phyloP scores from a whole-genome alignment of 2,329 filamentous ascomycete species.

The Pseudogymnoascus sp. region DNA sequence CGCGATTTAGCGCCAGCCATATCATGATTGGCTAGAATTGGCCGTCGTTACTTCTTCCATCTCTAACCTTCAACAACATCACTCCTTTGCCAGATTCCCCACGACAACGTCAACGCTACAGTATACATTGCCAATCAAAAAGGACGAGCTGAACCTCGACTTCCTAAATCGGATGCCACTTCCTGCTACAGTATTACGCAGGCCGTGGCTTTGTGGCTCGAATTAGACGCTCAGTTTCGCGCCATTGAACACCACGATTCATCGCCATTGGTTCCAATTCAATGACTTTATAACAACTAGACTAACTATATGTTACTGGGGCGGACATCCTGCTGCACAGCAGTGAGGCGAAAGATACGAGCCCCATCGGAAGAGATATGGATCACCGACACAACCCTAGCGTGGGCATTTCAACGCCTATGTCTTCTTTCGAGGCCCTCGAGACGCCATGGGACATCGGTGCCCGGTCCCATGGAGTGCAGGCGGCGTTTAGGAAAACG shows the following conservation, averaged over 20 bases:
- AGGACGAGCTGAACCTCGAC: background rate
- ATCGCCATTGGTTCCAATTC: background rate
- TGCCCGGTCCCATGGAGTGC: conserved; percentile 30
- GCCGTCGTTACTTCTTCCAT: background rate
- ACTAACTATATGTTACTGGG: background rate
- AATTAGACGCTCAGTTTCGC: background rate
- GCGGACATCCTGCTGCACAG: conserved; percentile 38
- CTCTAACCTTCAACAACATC: background rate
- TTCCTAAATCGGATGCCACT: background rate
- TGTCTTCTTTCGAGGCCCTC: conserved; percentile 27
- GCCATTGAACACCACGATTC: background rate
- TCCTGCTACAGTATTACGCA: background rate
- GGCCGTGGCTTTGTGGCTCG: background rate
- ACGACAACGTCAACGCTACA: background rate
- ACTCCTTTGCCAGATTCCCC: background rate
- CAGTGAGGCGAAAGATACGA: conserved; percentile 36
- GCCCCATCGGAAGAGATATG: conserved; percentile 43
- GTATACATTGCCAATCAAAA: background rate
- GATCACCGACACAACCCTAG: conserved; percentile 52
- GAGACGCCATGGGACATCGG: conserved; percentile 29
- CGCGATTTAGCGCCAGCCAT: background rate
- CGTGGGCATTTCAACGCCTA: conserved; percentile 42
- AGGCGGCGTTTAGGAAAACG: conserved; percentile 28
- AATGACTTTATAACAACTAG: background rate
- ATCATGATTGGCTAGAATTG: background rate